Percentiles rank a stretch among this genome's conserved stretches.
Evolutionary conservation across 2,329 filamentous ascomycete species (phyloP).

Genomic region (Calonectria pseudoturangicola): DNA sequence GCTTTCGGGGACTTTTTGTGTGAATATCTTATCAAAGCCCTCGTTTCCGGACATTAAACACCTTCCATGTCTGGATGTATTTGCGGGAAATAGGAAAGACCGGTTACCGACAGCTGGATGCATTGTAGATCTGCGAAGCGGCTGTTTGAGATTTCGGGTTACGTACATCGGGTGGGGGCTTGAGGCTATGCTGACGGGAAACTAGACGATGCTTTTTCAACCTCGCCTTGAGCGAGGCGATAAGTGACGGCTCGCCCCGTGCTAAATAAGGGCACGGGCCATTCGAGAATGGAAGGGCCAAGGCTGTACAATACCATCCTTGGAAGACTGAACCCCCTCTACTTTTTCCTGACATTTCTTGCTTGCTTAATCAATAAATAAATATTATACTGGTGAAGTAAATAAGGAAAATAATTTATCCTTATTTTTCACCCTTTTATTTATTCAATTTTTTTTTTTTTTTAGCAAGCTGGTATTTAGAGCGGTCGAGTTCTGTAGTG

Average conservation of each 20-base stretch:
- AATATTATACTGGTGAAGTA: too few species aligned
- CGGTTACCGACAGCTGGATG: constrained; percentile 8
- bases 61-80: background rate
- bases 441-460: too few species aligned
- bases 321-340: too few species aligned
- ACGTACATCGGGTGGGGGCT: constrained; percentile 1
- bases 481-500: too few species aligned
- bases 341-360: too few species aligned
- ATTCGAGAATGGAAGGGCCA: background rate
- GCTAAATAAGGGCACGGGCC: constrained; percentile 12
- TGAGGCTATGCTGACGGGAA: background rate
- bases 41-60: background rate
- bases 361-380: too few species aligned
- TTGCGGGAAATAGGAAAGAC: constrained; percentile 9
- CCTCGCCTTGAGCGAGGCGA: background rate
- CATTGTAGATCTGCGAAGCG: background rate
- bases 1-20: background rate
- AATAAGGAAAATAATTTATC: too few species aligned
- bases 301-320: background rate
- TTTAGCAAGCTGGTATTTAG: too few species aligned
- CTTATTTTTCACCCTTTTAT: too few species aligned
- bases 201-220: background rate
- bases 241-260: background rate
- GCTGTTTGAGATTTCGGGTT: constrained; percentile 15
- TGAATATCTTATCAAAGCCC: background rate